Evolutionary conservation across 352 stramenopile genomes (phyloP), one percentile per base, ranked within the genome.

Genomic region (Blastocystis sp.): DNA sequence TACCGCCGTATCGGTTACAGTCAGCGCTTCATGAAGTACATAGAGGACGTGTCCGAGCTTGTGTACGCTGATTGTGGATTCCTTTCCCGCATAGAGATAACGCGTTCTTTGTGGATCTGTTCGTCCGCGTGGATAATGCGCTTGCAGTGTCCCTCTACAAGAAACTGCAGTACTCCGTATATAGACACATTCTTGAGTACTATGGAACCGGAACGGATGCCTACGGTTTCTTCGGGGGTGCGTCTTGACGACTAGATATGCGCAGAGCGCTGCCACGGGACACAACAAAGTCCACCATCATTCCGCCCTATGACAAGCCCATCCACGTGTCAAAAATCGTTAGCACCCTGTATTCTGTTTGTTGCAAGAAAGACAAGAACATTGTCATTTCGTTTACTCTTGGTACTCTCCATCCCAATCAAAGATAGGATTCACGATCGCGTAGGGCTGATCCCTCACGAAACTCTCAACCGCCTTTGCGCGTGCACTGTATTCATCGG

Each of bases 81-180:
- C 28, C 28, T 34, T 23, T 77, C 62, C 41, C 3, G 7, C 10
- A 9, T 88, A 88, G 78, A 38, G 78, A 88, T 67, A 53, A 88
- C 53, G 78, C 78, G 14, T 88, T 76, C 52, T 88, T 88, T 34
- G 67, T 88, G 0, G 78, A 88, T 88, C 52, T 88, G 5, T 88
- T 77, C 45, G 78, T 88, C 28, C 60, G 78, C 43, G 76, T n/a
- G n/a, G 78, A 88, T 34, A 88, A 88, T 60, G 21, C 11, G 2
- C 48, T 88, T 0, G 78, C 78, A 2, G 78, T 88, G 40, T 23
- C 41, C 10, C 53, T 88, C 11, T 88, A 88, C 34, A 76, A 78
- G 11, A 88, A 88, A 60, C 78, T 88, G 34, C 2, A 78, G 34
- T 88, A 88, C 28, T 53, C 64, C 41, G 61, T 88, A 28, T 88